Percentiles rank a stretch among this genome's conserved stretches.
Evolutionary conservation across 495 filamentous ascomycete genomes (phyloP).

Genomic region (Penicillium roqueforti): DNA sequence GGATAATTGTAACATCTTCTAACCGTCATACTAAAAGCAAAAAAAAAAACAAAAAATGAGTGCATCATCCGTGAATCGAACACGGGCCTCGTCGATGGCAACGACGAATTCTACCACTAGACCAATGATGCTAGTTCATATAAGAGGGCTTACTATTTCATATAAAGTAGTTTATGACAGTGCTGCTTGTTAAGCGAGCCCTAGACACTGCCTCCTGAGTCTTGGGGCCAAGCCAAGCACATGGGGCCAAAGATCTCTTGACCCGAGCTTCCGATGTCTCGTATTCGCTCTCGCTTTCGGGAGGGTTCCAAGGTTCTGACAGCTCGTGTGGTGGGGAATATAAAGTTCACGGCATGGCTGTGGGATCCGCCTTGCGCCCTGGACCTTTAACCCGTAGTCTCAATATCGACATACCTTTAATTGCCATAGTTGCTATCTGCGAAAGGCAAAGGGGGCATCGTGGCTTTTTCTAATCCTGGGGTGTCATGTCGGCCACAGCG

Average conservation of each 20-base stretch:
- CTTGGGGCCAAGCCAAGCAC: not conserved
- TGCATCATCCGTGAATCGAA: conserved; percentile 58
- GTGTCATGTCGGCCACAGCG: too few species aligned
- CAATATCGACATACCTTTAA: too few species aligned
- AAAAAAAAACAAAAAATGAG: conserved; percentile 23
- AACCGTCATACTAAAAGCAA: conserved; percentile 7
- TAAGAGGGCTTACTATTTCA: not conserved
- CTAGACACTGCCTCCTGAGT: not conserved
- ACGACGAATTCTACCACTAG: conserved; percentile 59
- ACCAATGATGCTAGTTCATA: conserved; percentile 47
- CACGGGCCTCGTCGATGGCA: conserved; percentile 57
- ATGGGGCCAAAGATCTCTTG: not conserved
- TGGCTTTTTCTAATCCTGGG: too few species aligned
- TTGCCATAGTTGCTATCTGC: too few species aligned
- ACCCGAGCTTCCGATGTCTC: too few species aligned
- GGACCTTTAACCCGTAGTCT: too few species aligned
- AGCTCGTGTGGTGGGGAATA: not conserved
- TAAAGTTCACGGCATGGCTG: not conserved
- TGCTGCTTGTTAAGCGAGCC: too few species aligned
- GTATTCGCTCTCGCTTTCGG: not conserved
- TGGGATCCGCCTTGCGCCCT: conserved; percentile 1
- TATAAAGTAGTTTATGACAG: too few species aligned
- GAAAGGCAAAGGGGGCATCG: too few species aligned
- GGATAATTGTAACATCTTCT: too few species aligned
- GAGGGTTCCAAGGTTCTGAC: not conserved